Evolutionary conservation across 2,329 filamentous ascomycete genomes (phyloP).

Genomic region (Aspergillus caelatus): DNA sequence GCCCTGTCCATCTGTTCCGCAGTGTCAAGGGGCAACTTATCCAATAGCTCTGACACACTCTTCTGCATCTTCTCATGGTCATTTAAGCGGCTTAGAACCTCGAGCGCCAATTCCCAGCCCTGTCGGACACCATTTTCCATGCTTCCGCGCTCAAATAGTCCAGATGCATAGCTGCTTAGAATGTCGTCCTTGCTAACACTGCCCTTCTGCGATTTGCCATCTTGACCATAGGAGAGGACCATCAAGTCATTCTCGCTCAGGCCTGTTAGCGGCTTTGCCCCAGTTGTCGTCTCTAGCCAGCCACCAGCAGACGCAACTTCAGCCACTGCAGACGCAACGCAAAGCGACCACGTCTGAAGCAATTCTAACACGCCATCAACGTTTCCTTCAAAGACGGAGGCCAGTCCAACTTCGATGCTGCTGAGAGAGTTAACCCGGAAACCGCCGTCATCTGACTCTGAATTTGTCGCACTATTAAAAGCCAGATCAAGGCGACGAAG

Average conservation of each 20-base stretch:
- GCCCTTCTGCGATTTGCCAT: constrained; percentile 47
- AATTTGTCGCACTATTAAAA: constrained; percentile 67
- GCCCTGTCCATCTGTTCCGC: constrained; percentile 77
- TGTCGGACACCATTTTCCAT: constrained; percentile 54
- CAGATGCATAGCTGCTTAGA: constrained; percentile 73
- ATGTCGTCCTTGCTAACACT: constrained; percentile 78
- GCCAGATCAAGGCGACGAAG: constrained; percentile 71
- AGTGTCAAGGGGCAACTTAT: constrained; percentile 71
- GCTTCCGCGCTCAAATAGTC: constrained; percentile 49
- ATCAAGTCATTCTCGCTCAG: constrained; percentile 81
- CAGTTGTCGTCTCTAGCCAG: constrained; percentile 71
- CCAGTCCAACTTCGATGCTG: constrained; percentile 77
- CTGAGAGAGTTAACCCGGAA: constrained; percentile 78
- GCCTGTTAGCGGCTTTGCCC: constrained; percentile 62
- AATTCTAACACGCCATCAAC: constrained; percentile 74
- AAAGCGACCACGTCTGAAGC: constrained; percentile 77
- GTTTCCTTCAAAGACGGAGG: constrained; percentile 81
- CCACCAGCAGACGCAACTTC: constrained; percentile 82
- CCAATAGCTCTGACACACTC: constrained; percentile 73
- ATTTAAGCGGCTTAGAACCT: constrained; percentile 80
- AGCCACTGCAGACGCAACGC: constrained; percentile 74
- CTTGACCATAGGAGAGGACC: constrained; percentile 71
- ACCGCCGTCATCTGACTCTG: constrained; percentile 61
- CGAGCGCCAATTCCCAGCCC: constrained; percentile 88
- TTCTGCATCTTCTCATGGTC: constrained; percentile 70